Base-by-base conservation (phyloP, 495 filamentous ascomycete genomes). In the Talaromyces ruber region DNA sequence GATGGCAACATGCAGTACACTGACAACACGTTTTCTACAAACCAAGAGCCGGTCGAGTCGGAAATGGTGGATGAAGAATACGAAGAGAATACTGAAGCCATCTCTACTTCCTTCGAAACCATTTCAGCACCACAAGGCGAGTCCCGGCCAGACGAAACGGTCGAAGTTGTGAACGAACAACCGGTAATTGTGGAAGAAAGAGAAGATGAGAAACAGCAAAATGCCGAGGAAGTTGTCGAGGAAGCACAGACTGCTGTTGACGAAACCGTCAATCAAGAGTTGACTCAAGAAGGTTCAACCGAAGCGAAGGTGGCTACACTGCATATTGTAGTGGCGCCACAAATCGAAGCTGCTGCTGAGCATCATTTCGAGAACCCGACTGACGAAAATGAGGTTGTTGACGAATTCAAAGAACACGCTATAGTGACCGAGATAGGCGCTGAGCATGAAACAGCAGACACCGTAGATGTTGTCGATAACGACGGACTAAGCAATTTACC, bases 51-150 rank as follows among this genome's bases (percentile, higher is more conserved):
- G n/a, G 77, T 74, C 26, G 71, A 76, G 56, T 68, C 74, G 3
- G 76, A 76, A 45, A 80, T 80, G 77, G 60, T 74, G 26, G 79
- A 81, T 59, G 72, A 76, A 28, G 76, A 77, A 55, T 71, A 73
- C 58, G 73, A 70, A 43, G 69, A 74, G 53, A 69, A 74, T 47
- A 64, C 69, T 28, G 70, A 77, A 57, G 62, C 65, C 26, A 67
- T 73, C 39, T 51, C 74, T 28, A 63, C 73, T 26, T 66, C 70
- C 62, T 67, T 70, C 25, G 70, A 69, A 56, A 29, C 65, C 2
- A 16, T 53, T 24, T 45, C 26, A 68, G 22, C 26, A 4, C 51
- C n/a, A 54, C 51, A 54, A 14, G 51, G 12, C 11, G 21, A 54
- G 8, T 3, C n/a, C 26, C 16, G n/a, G 7, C 51, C 1, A 28